Evolutionary conservation across 495 filamentous ascomycete genomes (phyloP).

Genomic region (Podospora appendiculata): DNA sequence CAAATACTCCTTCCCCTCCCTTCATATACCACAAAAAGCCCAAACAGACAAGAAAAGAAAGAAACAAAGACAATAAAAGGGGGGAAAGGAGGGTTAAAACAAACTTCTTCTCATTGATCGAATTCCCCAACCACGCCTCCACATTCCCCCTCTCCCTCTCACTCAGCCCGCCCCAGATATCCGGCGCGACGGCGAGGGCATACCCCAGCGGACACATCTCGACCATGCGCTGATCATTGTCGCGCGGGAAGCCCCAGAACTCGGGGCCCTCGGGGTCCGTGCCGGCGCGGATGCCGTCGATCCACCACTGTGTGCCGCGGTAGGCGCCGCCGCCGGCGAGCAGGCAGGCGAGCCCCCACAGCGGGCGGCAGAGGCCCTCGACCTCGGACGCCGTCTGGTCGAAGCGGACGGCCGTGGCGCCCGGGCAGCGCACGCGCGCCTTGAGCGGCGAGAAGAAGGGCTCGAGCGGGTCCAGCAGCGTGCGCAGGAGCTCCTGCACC

Average conservation of each 20-base stretch:
- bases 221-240: conserved; percentile 77
- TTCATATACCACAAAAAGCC: neutral
- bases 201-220: conserved; percentile 71
- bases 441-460: conserved; percentile 55
- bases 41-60: neutral
- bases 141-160: conserved; percentile 53
- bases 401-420: conserved; percentile 60
- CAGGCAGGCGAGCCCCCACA: conserved; percentile 66
- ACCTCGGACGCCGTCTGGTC: conserved; percentile 71
- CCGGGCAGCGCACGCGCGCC: conserved; percentile 50
- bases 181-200: conserved; percentile 54
- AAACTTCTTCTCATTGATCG: conserved; percentile 65
- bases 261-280: conserved; percentile 58
- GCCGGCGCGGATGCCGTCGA: conserved; percentile 58
- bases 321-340: conserved; percentile 60
- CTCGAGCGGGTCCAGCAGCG: conserved; percentile 55
- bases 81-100: neutral
- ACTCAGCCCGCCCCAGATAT: conserved; percentile 60
- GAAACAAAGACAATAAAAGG: neutral
- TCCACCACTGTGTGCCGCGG: conserved; percentile 52
- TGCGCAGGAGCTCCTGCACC: conserved; percentile 49
- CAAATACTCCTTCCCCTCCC: neutral
- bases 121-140: conserved; percentile 58
- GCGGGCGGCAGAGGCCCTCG: conserved; percentile 65
- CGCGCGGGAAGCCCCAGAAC: conserved; percentile 66